Evolutionary conservation across 176 grass and related monocot genomes (phyloP), one percentile per base, ranked within the genome.

Genomic region (Cocos nucifera): DNA sequence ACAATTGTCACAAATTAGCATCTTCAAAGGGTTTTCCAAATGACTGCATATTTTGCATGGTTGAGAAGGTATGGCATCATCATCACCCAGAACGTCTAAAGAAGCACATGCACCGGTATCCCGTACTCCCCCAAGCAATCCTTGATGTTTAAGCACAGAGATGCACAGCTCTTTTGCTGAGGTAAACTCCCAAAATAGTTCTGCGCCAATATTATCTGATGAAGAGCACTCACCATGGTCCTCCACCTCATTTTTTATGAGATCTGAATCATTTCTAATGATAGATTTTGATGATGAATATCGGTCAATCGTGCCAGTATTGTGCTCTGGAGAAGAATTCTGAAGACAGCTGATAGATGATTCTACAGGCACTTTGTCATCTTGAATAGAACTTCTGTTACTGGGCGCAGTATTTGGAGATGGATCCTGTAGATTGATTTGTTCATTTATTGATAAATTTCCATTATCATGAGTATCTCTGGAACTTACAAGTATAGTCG

Each of bases 1-100:
- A 70, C 93, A 98, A 51, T 61, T 72, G 66, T 98, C 93, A 65
- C 93, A 98, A 75, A 92, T 81, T 62, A 98, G 75, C 87, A 98
- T 81, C 51, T 92, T 85, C 23, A 58, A 35, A 52, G 84, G 73
- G 75, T 76, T 53, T 55, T 79, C 93, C n/a, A 64, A 53, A 17
- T 25, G 30, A 30, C 62, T 64, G 48, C 93, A 98, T 54, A 48
- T 59, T 65, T 86, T 83, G 76, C 93, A 98, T 63, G 15, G 16
- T 63, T 80, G 59, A 61, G 74, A 70, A 54, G 17, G 24, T 25
- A 64, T 91, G n/a, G 57, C 58, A 72, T 75, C 65, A 68, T 59
- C 17, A 56, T 61, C 51, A 67, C 24, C 68, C 17, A 65, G 67
- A 54, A 69, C 59, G 52, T 80, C 65, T 58, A 27, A 54, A 62